Base-by-base conservation (phyloP, 345 rosid species). In the Rhodamnia rubescens region DNA sequence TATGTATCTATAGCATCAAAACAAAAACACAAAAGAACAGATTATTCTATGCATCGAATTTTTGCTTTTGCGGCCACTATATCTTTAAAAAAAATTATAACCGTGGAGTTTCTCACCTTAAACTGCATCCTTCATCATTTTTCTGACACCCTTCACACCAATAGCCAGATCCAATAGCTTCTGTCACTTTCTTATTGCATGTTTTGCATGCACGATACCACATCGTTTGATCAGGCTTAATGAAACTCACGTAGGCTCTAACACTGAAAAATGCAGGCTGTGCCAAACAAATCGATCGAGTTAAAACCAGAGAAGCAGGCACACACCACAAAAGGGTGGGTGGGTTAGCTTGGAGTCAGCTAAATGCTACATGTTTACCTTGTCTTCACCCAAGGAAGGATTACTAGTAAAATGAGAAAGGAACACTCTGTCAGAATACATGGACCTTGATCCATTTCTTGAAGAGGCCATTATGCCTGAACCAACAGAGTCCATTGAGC, bases 141-240 rank as follows among this genome's bases (percentile, higher is more conserved):
- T 93, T 95, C 91, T 97, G 98, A 91, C 99, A 97, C 74, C 96
- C 96, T 89, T 97, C 99, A 86, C 99, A 97, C 98, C 98, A 97
- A 85, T 93, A 97, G 51, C 99, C 98, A 82, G 98, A 94, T 85
- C 92, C 98, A 40, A 95, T 57, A 21, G 94, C 95, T 87, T 94
- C 98, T 7, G 97, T 97, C 61, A 97, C 98, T 87, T 97, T 97
- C 91, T 94, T 97, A 92, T 94, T 95, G 90, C 99, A 97, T 27
- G 96, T 92, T 89, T 97, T 97, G 89, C 99, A 97, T 78, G 98
- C 98, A 27, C 93, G 94, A 87, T 97, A 97, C 98, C 98, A 97
- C 98, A 97, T 95, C 20, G 95, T 89, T 86, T 97, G 98, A 78
- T 97, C 98, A 85, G 97, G 91, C 92, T 87, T 95, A 90, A 97